Percentiles rank a stretch among this genome's conserved stretches.
Conservation (phyloP, 495 filamentous ascomycete genomes). For the Aspergillus sparsus region DNA sequence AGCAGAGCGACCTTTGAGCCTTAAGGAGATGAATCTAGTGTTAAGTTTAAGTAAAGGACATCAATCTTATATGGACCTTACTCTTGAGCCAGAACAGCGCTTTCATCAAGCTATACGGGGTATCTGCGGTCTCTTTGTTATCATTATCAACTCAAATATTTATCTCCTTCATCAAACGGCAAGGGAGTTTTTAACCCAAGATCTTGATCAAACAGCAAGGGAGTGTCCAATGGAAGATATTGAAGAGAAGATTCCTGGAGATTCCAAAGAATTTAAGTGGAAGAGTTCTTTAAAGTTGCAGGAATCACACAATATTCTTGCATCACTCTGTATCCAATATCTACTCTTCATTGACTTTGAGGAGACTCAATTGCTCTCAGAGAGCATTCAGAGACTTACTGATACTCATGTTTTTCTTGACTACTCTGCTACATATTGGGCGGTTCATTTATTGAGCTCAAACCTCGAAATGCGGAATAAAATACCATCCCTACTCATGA, state of each 20-base stretch:
- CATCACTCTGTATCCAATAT: background rate
- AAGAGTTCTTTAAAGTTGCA: background rate
- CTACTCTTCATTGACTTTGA: background rate
- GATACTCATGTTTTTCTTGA: background rate
- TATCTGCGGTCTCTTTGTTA: background rate
- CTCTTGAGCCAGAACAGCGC: background rate
- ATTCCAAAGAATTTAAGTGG: background rate
- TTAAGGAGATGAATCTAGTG: background rate
- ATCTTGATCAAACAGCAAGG: background rate
- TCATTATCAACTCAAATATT: background rate
- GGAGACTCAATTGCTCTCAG: background rate
- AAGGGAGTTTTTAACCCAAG: background rate
- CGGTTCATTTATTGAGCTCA: background rate
- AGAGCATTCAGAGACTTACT: no score
- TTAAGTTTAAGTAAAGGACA: background rate
- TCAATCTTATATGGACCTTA: background rate
- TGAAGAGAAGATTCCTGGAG: no score
- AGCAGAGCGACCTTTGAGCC: background rate
- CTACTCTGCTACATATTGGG: background rate
- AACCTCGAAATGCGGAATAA: background rate
- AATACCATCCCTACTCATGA: background rate
- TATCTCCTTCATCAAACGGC: slow-evolving; percentile 6
- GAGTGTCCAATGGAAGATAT: no score
- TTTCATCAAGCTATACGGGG: background rate
- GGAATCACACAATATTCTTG: background rate